Base-by-base conservation (phyloP, 257 asterid genomes). In the Nicotiana knightiana region DNA sequence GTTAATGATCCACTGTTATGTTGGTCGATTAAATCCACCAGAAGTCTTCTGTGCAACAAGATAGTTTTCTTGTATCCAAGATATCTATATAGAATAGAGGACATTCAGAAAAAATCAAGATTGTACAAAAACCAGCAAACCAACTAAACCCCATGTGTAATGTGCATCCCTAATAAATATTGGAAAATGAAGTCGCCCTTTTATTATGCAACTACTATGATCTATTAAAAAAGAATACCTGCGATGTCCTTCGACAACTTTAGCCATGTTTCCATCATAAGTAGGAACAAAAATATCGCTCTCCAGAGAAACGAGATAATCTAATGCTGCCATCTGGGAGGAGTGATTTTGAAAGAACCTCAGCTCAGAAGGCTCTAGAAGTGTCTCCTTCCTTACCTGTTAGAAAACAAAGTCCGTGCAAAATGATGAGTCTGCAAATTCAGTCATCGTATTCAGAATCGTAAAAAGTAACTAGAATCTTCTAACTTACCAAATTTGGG, bases 51-150 rank as follows among this genome's bases (percentile, higher is more conserved):
- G 85, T 92, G 88, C 16, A 88, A 90, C 81, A 82, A 85, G 82
- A 92, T 87, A 0, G 94, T 92, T 87, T 87, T 87, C 88, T 89
- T 92, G 88, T 84, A 92, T 79, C 92, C 91, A 61, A 89, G 81
- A 77, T 85, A 85, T 86, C 94, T 92, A 89, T 12, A 39, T 28
- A 54, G 63, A 26, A 51, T 48, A 48, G 62, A 46, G 15, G 28
- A 28, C 28, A 67, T 3, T 65, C 24, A 32, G 46, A 65, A 15
- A 6, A 30, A 30, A 30, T 16, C 3, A 67, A 35, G 17, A 33
- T 66, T 66, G 6, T 32, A 33, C 46, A 10, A 3, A 66, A 73
- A 73, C 79, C 39, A 71, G 35, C 21, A 43, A 5, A 70, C 79
- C 61, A 26, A 70, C 62, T 46, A 9, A 3, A 75, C 9, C 63